These are phyloP conservation scores for Lactarius trivialis DNA, from an alignment of 768 basidiomycete species.

Conservation along the genomic window DNA sequence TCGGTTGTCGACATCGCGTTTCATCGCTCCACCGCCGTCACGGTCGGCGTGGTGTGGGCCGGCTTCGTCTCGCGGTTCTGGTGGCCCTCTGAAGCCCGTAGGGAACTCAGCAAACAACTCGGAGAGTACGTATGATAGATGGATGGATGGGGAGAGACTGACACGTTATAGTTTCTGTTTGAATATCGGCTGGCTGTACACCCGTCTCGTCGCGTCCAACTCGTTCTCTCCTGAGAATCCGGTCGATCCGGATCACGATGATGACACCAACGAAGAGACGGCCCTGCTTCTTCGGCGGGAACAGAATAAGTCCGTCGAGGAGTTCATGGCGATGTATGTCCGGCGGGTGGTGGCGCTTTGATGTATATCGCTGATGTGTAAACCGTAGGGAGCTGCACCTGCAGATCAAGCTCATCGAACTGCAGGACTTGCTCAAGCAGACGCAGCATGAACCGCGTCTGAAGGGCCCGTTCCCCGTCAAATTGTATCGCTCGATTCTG, in stretches of 20 bases:
- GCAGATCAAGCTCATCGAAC: constrained; percentile 82
- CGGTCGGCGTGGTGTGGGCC: constrained; percentile 83
- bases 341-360: not conserved
- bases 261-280: constrained; percentile 25
- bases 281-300: constrained; percentile 32
- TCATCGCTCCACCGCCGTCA: constrained; percentile 76
- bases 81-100: constrained; percentile 94
- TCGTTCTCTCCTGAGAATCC: constrained; percentile 54
- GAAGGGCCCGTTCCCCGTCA: constrained; percentile 91
- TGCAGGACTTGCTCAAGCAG: constrained; percentile 80
- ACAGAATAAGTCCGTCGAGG: constrained; percentile 60
- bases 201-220: constrained; percentile 82
- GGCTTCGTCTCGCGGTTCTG: constrained; percentile 80
- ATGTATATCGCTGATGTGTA: not conserved
- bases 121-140: constrained; percentile 56
- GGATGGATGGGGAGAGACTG: constrained; percentile 7
- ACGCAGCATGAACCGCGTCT: constrained; percentile 90
- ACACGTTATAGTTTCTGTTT: constrained; percentile 70
- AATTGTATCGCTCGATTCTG: constrained; percentile 76
- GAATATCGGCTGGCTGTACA: constrained; percentile 93
- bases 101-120: constrained; percentile 77
- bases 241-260: constrained; percentile 21
- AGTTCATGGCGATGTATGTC: constrained; percentile 89
- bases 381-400: constrained; percentile 82
- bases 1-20: constrained; percentile 65